Conservation (phyloP, 192 early-diverging fungal genomes). For the Podila verticillata region DNA sequence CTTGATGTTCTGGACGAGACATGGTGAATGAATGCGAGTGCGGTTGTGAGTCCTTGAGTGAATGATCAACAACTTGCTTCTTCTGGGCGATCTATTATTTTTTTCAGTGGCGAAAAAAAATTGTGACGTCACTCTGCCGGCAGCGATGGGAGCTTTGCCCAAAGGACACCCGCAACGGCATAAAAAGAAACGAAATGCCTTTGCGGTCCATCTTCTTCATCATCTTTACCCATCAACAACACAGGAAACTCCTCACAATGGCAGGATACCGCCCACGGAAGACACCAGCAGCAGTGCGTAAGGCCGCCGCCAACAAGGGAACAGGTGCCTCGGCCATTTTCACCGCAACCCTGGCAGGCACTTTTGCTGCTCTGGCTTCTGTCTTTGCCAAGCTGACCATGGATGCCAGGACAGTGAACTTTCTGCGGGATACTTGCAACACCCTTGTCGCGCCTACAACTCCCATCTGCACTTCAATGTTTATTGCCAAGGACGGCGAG, state of each 20-base stretch:
- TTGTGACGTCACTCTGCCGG: too few relatives aligned
- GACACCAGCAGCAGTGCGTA: constrained; percentile 22
- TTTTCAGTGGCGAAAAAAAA: too few relatives aligned
- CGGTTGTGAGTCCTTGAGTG: too few relatives aligned
- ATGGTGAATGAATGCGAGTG: constrained; percentile 54
- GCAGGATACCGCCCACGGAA: constrained; percentile 46
- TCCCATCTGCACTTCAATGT: constrained; percentile 33
- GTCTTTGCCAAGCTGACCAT: constrained; percentile 85
- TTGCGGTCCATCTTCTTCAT: too few relatives aligned
- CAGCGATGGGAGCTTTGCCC: background rate
- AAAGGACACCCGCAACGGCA: background rate
- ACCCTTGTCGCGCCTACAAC: constrained; percentile 31
- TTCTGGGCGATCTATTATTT: too few relatives aligned
- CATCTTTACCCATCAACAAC: background rate
- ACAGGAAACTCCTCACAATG: constrained; percentile 2
- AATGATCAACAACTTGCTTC: too few relatives aligned
- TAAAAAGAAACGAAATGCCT: too few relatives aligned
- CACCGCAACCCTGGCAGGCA: constrained; percentile 69
- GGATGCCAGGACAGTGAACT: constrained; percentile 57
- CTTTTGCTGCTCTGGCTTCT: constrained; percentile 79
- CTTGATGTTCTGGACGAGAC: constrained; percentile 95
- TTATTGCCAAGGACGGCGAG: constrained; percentile 38
- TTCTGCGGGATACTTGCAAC: constrained; percentile 40
- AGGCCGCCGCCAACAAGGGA: constrained; percentile 8
- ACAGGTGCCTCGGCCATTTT: constrained; percentile 43